Percentiles rank a stretch among this genome's conserved stretches.
Evolutionary conservation across 495 filamentous ascomycete species (phyloP).

Genomic region (Penicillium goetzii): DNA sequence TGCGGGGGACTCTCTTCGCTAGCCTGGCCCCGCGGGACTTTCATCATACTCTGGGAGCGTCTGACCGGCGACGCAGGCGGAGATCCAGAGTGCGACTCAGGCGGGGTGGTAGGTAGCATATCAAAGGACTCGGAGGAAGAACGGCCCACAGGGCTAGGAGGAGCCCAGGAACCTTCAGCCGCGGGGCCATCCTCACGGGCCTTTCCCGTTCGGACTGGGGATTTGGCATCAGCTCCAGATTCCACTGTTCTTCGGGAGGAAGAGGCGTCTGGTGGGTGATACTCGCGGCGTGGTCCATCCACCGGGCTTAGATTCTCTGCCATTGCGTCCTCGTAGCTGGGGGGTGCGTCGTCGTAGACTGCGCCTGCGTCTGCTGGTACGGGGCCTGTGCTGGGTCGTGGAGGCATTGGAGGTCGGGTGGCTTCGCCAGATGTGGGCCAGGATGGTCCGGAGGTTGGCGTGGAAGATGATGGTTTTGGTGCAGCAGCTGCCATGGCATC

Average conservation of each 20-base stretch:
- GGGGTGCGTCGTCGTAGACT: constrained; percentile 64
- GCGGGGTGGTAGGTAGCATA: constrained; percentile 51
- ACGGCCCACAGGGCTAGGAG: constrained; percentile 30
- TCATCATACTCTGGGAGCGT: constrained; percentile 46
- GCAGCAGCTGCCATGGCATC: constrained; percentile 61
- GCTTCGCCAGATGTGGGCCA: constrained; percentile 27
- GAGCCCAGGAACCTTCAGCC: constrained; percentile 25
- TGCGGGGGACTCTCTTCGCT: constrained; percentile 46
- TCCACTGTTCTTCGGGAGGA: constrained; percentile 37
- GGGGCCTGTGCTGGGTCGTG: constrained; percentile 32
- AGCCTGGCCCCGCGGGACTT: constrained; percentile 35
- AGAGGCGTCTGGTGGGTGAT: constrained; percentile 59
- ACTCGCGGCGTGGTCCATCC: constrained; percentile 65
- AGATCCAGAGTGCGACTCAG: constrained; percentile 44
- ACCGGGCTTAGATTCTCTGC: constrained; percentile 72
- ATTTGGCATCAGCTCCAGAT: constrained; percentile 49
- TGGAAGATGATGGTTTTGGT: constrained; percentile 33
- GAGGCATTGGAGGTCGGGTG: constrained; percentile 43
- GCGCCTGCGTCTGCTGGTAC: constrained; percentile 37
- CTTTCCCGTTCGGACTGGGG: constrained; percentile 37
- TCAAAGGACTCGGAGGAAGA: constrained; percentile 52
- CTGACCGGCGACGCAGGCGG: constrained; percentile 40
- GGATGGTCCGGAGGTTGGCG: constrained; percentile 28
- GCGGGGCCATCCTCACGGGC: constrained; percentile 31
- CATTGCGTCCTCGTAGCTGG: constrained; percentile 91